Conservation (phyloP, 2,329 filamentous ascomycete genomes). For the Neoarthrinium moseri region DNA sequence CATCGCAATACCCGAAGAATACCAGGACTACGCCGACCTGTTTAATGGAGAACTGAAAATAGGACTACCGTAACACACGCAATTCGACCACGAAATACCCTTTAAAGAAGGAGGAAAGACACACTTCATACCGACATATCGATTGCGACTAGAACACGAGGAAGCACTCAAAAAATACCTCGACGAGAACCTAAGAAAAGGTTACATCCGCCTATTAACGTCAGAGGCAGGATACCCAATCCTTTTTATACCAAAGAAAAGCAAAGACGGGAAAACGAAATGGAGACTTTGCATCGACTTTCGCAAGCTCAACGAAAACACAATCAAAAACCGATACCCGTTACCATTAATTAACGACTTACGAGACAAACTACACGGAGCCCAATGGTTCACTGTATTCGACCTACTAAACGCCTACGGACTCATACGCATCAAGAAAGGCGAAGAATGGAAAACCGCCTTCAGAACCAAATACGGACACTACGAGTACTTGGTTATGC, state of each 20-base stretch:
- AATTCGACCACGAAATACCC: too few relatives aligned
- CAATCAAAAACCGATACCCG: conserved; percentile 30
- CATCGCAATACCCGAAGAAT: too few relatives aligned
- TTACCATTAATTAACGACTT: conserved; percentile 31
- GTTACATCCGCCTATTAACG: background rate
- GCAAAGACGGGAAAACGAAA: conserved; percentile 21
- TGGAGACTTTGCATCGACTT: conserved; percentile 34
- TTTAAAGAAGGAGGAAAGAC: too few relatives aligned
- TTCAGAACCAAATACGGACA: conserved; percentile 28
- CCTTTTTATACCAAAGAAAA: conserved; percentile 30
- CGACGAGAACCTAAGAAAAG: background rate
- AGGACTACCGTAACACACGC: too few relatives aligned
- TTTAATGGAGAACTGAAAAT: too few relatives aligned
- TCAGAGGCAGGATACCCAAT: conserved; percentile 18
- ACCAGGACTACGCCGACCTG: too few relatives aligned
- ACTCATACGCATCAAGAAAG: conserved; percentile 26
- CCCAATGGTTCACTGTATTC: conserved; percentile 29
- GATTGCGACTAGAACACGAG: too few relatives aligned
- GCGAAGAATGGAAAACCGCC: conserved; percentile 31
- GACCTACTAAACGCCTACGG: conserved; percentile 30
- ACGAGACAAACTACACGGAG: conserved; percentile 19
- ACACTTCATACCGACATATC: too few relatives aligned
- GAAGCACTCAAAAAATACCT: background rate
- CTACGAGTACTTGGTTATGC: conserved; percentile 28
- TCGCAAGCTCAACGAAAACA: conserved; percentile 30